A percentile compares a stretch with the other conserved stretches of the same genome.
Evolutionary conservation across 2,329 filamentous ascomycete species (phyloP).

Genomic region (Pseudogymnoascus pannorum): DNA sequence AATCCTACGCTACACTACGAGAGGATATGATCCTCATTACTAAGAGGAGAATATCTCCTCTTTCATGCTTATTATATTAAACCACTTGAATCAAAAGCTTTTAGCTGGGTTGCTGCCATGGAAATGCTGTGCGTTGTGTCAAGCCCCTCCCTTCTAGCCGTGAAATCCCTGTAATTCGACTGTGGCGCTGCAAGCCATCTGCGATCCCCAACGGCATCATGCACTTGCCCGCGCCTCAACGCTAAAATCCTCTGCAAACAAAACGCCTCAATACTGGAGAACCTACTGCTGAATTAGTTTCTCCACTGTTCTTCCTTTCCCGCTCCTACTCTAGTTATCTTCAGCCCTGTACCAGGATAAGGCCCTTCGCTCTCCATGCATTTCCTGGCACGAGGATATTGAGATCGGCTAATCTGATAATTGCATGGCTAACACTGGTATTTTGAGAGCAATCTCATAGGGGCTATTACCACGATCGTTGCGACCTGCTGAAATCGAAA

Average conservation of each 20-base stretch:
- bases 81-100: neutral
- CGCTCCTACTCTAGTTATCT: neutral
- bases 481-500: neutral
- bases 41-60: neutral
- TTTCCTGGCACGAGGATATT: neutral
- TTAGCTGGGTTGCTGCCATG: neutral
- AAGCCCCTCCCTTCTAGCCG: neutral
- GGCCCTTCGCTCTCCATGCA: neutral
- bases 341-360: neutral
- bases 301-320: neutral
- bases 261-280: neutral
- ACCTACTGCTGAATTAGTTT: neutral
- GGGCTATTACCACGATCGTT: neutral
- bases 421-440: neutral
- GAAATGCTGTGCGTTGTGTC: neutral
- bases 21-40: neutral
- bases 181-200: neutral
- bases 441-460: neutral
- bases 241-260: neutral
- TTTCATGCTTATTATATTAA: neutral
- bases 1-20: neutral
- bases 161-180: neutral
- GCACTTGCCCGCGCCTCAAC: neutral
- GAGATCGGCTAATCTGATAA: neutral
- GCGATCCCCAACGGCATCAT: neutral